A percentile compares a stretch with the other conserved stretches of the same genome.
Conservation (phyloP, 2,329 filamentous ascomycete genomes). For the Zymoseptoria tritici region DNA sequence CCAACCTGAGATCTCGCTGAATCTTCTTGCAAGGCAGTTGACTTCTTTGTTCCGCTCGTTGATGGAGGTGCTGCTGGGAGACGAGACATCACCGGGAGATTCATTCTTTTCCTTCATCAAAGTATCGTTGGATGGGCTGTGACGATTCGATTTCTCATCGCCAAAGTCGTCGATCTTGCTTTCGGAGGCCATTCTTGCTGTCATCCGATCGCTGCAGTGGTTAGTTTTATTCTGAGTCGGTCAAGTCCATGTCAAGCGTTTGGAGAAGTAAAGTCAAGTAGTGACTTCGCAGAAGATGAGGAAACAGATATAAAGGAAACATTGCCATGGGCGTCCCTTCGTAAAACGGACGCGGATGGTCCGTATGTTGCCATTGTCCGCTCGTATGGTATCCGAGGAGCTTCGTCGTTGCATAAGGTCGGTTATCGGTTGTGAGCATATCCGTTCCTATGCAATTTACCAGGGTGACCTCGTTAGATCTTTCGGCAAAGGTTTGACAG, state of each 20-base stretch:
- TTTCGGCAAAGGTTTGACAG: neutral
- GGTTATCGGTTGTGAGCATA: neutral
- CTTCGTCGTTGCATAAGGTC: neutral
- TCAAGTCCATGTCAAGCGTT: neutral
- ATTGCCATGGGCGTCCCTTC: neutral
- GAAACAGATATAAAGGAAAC: neutral
- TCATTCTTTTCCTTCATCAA: neutral
- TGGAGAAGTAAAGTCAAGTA: neutral
- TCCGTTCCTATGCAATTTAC: neutral
- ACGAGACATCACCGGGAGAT: neutral
- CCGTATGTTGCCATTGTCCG: neutral
- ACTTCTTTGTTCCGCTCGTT: neutral
- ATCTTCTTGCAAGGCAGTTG: neutral
- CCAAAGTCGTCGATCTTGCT: neutral
- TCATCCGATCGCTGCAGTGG: neutral
- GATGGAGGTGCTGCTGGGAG: neutral
- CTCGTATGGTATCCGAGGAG: neutral
- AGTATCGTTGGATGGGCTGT: neutral
- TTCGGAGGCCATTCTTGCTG: neutral
- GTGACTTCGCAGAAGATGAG: neutral
- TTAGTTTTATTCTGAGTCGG: neutral
- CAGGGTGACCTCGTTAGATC: neutral
- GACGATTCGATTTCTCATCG: neutral
- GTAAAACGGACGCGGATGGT: neutral
- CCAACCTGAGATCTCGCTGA: constrained; percentile 24